Evolutionary conservation across 768 basidiomycete genomes (phyloP).

Genomic region (Clitopilus passeckerianus): DNA sequence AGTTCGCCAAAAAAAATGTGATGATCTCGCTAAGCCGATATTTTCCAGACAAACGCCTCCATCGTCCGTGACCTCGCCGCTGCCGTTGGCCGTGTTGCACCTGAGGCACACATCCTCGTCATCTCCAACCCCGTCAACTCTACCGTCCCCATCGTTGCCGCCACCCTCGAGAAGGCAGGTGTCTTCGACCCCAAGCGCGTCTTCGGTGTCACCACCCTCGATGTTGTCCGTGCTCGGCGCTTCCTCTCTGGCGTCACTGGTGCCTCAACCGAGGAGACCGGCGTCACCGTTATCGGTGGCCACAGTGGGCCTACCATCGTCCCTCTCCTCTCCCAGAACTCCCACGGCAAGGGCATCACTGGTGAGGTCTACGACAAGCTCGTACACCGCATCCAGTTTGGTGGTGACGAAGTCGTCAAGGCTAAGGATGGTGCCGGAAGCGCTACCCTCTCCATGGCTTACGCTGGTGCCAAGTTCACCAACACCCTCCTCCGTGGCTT

Average conservation of each 20-base stretch:
- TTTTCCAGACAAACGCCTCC: constrained; percentile 83
- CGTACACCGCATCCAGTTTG: constrained; percentile 93
- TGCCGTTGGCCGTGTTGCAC: constrained; percentile 79
- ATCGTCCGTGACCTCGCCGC: constrained; percentile 95
- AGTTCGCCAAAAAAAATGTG: not conserved
- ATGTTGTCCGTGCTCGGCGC: constrained; percentile 92
- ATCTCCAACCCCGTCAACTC: constrained; percentile 99
- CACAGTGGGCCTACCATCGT: constrained; percentile 98
- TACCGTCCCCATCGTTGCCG: constrained; percentile 95
- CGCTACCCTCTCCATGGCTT: constrained; percentile 94
- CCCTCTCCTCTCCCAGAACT: constrained; percentile 84
- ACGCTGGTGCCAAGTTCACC: constrained; percentile 91
- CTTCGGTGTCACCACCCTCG: constrained; percentile 97
- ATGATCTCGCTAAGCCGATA: not conserved
- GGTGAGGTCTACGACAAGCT: constrained; percentile 75
- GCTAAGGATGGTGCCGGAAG: constrained; percentile 95
- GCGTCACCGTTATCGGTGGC: constrained; percentile 87
- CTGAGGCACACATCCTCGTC: constrained; percentile 90
- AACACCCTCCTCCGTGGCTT: constrained; percentile 76
- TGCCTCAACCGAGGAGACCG: constrained; percentile 58
- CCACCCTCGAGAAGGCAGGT: constrained; percentile 86
- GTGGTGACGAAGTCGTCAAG: constrained; percentile 98
- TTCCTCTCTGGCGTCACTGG: constrained; percentile 77
- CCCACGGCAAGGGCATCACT: constrained; percentile 62
- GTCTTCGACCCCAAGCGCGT: constrained; percentile 85